Percentiles rank a stretch among this genome's conserved stretches.
Conservation (phyloP, 148 eudicot genomes). For the Rhododendron kiyosumense region DNA sequence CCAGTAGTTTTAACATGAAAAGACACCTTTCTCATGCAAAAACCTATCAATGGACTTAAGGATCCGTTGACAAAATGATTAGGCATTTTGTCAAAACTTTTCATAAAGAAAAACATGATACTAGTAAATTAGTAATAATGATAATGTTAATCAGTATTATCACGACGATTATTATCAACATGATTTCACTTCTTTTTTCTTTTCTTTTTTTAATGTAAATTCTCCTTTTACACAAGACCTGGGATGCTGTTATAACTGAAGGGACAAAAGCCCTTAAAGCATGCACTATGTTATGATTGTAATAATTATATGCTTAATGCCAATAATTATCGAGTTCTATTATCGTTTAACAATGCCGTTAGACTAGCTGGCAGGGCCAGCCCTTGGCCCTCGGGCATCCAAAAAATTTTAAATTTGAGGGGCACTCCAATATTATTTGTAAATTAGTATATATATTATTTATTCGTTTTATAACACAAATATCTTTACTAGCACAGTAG, state of each 20-base stretch:
- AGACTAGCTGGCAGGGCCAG: neutral
- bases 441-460: no score
- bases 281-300: neutral
- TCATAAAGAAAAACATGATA: neutral
- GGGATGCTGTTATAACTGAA: conserved; percentile 1
- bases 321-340: neutral
- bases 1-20: neutral
- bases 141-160: neutral
- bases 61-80: conserved; percentile 6
- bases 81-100: neutral
- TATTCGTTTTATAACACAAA: no score
- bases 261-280: neutral
- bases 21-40: neutral
- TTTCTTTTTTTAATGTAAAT: neutral
- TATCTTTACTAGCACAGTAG: no score
- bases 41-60: neutral
- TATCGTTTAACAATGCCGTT: neutral
- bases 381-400: no score
- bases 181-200: neutral
- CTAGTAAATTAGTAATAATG: neutral
- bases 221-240: neutral
- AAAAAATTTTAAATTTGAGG: no score
- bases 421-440: no score
- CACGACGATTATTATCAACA: neutral
- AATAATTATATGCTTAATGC: neutral